These are phyloP conservation scores for Breviolum minutum DNA, from an alignment of 73 alveolate species.

Conservation along the genomic window DNA sequence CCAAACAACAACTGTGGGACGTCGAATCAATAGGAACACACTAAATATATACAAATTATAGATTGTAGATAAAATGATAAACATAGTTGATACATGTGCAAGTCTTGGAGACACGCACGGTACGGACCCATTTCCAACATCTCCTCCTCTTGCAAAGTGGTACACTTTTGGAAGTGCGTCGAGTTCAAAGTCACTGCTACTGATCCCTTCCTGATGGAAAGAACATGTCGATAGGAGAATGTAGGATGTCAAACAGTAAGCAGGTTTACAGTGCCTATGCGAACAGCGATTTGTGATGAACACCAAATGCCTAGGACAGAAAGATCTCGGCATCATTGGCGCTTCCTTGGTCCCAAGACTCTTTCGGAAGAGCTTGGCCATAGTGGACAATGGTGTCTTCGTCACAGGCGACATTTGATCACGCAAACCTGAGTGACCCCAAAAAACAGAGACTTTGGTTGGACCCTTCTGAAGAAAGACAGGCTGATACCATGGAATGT, in stretches of 20 bases:
- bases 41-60: not conserved
- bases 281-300: not conserved
- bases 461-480: not conserved
- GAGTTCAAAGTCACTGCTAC: slow-evolving; percentile 37
- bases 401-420: not conserved
- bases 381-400: slow-evolving; percentile 42
- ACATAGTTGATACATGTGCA: not conserved
- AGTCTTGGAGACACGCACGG: not conserved
- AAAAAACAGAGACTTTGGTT: not conserved
- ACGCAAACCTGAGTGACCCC: not conserved
- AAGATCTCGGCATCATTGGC: not conserved
- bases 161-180: slow-evolving; percentile 48
- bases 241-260: not conserved
- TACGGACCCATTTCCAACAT: not conserved
- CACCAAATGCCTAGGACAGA: not conserved
- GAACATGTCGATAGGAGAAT: not conserved
- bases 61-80: not conserved
- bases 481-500: too few relatives aligned
- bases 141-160: slow-evolving; percentile 28
- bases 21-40: not conserved
- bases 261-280: not conserved
- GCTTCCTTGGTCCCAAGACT: not conserved
- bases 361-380: slow-evolving; percentile 83
- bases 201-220: slow-evolving; percentile 40
- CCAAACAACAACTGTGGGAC: not conserved